A percentile compares a stretch with the other conserved stretches of the same genome.
Evolutionary conservation across 305 asterid genomes (phyloP).

Genomic region (Rubia balearica): DNA sequence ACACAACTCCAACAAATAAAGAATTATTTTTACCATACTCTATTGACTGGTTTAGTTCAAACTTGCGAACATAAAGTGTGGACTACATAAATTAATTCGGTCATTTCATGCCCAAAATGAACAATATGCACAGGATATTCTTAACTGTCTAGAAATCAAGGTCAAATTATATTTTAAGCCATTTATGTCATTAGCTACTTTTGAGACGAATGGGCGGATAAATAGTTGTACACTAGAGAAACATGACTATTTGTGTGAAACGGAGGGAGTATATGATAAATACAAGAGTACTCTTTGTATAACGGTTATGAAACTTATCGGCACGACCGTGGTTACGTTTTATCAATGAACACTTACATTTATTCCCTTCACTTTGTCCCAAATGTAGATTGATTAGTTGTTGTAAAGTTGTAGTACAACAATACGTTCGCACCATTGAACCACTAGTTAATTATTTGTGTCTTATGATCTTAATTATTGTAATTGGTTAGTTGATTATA

Average conservation of each 20-base stretch:
- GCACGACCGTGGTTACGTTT: too few species aligned
- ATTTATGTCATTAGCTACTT: background rate
- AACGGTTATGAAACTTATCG: too few species aligned
- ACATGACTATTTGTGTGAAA: background rate
- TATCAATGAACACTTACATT: too few species aligned
- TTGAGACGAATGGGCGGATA: background rate
- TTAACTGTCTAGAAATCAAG: background rate
- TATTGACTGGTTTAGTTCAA: background rate
- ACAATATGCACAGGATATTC: background rate
- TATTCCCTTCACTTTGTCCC: too few species aligned
- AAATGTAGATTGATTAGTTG: too few species aligned
- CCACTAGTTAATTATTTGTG: too few species aligned
- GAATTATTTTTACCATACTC: background rate
- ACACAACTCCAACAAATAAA: too few species aligned
- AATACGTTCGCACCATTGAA: too few species aligned
- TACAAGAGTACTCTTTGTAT: background rate
- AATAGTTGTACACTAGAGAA: background rate
- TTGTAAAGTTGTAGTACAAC: too few species aligned
- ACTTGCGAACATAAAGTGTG: background rate
- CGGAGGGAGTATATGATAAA: background rate
- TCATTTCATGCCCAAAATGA: background rate
- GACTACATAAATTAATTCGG: background rate
- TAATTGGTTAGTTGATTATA: too few species aligned
- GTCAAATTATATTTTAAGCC: background rate
- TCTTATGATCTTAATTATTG: too few species aligned